Evolutionary conservation across 2,329 filamentous ascomycete species (phyloP).

Genomic region (Diaporthe citrichinensis): DNA sequence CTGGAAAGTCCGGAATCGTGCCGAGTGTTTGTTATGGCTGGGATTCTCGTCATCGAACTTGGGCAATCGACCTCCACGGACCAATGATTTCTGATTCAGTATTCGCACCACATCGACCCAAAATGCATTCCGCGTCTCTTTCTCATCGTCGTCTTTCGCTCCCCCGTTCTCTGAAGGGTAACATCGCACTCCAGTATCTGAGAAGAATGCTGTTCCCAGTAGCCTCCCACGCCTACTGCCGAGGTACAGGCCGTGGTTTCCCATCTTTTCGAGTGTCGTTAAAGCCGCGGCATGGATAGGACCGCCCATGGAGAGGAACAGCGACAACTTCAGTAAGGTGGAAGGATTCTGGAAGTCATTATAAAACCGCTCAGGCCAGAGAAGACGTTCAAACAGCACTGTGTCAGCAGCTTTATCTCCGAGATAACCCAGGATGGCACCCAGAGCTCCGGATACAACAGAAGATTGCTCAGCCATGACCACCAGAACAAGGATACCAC

Average conservation of each 20-base stretch:
- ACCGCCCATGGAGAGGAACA: background rate
- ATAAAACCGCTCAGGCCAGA: conserved; percentile 7
- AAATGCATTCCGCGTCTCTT: background rate
- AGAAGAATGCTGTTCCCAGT: conserved; percentile 5
- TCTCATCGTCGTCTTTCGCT: background rate
- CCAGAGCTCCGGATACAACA: conserved; percentile 1
- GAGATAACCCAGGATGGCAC: background rate
- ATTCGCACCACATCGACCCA: background rate
- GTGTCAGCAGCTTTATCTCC: background rate
- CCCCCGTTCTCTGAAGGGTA: background rate
- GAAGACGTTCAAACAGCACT: conserved; percentile 12
- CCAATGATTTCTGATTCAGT: background rate
- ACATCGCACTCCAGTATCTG: background rate
- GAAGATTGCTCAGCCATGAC: conserved; percentile 1
- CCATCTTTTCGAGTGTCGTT: background rate
- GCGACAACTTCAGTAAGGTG: background rate
- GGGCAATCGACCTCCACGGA: background rate
- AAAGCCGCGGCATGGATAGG: background rate
- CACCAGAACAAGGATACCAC: too few species aligned
- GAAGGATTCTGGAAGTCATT: background rate
- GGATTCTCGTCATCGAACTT: conserved; percentile 8
- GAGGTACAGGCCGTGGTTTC: background rate
- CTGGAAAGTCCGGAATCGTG: background rate
- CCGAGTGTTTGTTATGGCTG: background rate
- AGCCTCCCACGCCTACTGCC: background rate